These are phyloP conservation scores for Clonostachys byssicola DNA, from an alignment of 2,329 filamentous ascomycete genomes.

Conservation along the genomic window DNA sequence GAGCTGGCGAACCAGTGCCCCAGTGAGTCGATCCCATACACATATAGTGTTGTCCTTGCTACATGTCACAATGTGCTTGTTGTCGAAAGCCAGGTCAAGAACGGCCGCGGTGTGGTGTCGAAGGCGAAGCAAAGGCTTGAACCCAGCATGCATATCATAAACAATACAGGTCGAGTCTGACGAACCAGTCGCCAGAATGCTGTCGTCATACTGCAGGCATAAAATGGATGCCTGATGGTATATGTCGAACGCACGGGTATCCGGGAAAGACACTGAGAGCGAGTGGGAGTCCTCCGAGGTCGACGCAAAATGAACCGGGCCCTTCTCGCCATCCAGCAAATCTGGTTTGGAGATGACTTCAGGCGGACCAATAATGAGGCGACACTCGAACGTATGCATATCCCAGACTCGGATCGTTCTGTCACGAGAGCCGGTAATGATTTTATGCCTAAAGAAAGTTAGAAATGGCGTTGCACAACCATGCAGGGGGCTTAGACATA, in stretches of 20 bases:
- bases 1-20: slow-evolving; percentile 71
- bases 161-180: slow-evolving; percentile 90
- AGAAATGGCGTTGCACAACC: slow-evolving; percentile 9
- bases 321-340: slow-evolving; percentile 48
- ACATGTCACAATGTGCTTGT: slow-evolving; percentile 90
- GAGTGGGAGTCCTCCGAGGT: slow-evolving; percentile 40
- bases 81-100: slow-evolving; percentile 89
- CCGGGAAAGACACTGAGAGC: slow-evolving; percentile 42
- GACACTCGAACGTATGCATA: slow-evolving; percentile 81
- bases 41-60: slow-evolving; percentile 94
- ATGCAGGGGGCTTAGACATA: slow-evolving; percentile 34
- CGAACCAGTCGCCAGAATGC: slow-evolving; percentile 91
- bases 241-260: slow-evolving; percentile 50
- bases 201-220: slow-evolving; percentile 89
- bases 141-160: slow-evolving; percentile 77
- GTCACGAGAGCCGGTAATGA: slow-evolving; percentile 93
- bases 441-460: slow-evolving; percentile 67
- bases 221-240: slow-evolving; percentile 92
- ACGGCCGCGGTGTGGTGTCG: slow-evolving; percentile 80
- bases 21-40: slow-evolving; percentile 85
- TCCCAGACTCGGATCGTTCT: slow-evolving; percentile 97
- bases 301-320: slow-evolving; percentile 50
- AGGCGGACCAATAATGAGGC: slow-evolving; percentile 79
- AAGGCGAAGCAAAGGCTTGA: slow-evolving; percentile 75
- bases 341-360: slow-evolving; percentile 51